These are phyloP conservation scores for Balakata baccata DNA, from an alignment of 345 rosid species.

Conservation along the genomic window DNA sequence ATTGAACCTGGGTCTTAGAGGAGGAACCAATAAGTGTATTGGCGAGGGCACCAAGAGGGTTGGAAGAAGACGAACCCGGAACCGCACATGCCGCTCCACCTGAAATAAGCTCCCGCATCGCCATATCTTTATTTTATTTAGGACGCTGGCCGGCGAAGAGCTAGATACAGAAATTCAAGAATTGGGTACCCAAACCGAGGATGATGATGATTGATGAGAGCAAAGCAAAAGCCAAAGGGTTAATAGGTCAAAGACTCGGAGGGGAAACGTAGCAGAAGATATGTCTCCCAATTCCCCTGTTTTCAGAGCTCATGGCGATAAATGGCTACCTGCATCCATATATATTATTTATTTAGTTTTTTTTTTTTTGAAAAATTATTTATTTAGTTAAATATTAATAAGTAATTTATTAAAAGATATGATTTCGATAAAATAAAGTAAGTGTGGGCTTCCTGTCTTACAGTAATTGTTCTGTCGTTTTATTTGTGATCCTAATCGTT, in stretches of 20 bases:
- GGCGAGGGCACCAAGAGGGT: slow-evolving; percentile 91
- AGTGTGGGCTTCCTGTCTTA: too few relatives aligned
- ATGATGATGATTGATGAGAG: background rate
- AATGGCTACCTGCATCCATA: background rate
- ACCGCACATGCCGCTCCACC: slow-evolving; percentile 97
- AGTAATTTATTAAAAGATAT: too few relatives aligned
- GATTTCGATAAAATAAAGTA: too few relatives aligned
- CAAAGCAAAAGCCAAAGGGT: background rate
- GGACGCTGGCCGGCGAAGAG: too few relatives aligned
- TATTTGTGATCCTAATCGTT: background rate
- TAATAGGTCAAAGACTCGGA: background rate
- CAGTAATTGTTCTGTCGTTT: background rate
- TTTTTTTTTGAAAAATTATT: too few relatives aligned
- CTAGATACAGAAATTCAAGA: background rate
- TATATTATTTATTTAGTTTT: too few relatives aligned
- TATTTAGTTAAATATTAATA: too few relatives aligned
- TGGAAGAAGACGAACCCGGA: slow-evolving; percentile 88
- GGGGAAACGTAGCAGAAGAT: background rate
- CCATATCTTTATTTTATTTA: slow-evolving; percentile 38
- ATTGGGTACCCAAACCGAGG: background rate
- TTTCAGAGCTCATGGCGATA: background rate
- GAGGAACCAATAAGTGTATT: slow-evolving; percentile 88
- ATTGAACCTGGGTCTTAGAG: slow-evolving; percentile 75
- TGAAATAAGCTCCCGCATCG: slow-evolving; percentile 90
- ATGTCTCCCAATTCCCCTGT: background rate